Conservation (phyloP, 768 basidiomycete genomes). For the Tulasnella sp. region DNA sequence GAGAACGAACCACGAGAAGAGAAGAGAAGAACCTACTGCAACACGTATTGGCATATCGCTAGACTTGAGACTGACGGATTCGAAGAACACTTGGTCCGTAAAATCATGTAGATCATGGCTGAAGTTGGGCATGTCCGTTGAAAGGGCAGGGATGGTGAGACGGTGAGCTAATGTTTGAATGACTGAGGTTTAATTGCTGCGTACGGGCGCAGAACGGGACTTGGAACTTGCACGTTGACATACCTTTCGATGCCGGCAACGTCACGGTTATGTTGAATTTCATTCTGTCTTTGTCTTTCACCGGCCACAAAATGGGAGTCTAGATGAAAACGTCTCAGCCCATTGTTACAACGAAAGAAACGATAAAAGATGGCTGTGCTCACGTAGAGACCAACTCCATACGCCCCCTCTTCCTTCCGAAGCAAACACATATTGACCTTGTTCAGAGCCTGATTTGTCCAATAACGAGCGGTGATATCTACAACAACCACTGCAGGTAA, state of each 20-base stretch:
- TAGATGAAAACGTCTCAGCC: background rate
- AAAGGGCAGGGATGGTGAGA: background rate
- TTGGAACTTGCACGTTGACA: background rate
- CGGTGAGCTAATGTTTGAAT: background rate
- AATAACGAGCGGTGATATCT: constrained; percentile 7
- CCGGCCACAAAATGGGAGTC: constrained; percentile 6
- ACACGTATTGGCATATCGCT: background rate
- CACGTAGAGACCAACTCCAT: constrained; percentile 10
- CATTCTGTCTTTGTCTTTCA: background rate
- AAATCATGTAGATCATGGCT: background rate
- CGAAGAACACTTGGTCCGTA: background rate
- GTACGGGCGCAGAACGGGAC: background rate
- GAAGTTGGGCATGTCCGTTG: background rate
- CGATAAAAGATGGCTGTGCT: background rate
- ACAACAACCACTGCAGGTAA: background rate
- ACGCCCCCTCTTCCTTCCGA: background rate
- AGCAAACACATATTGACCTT: constrained; percentile 2
- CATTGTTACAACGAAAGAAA: background rate
- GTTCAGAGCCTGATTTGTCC: background rate
- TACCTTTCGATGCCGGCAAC: background rate
- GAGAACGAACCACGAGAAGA: no score
- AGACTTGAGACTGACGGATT: background rate
- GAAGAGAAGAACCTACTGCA: background rate
- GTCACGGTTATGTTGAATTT: constrained; percentile 3
- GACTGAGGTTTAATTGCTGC: background rate